Evolutionary conservation across 169 alveolate genomes (phyloP).

Genomic region (Besnoitia besnoiti): DNA sequence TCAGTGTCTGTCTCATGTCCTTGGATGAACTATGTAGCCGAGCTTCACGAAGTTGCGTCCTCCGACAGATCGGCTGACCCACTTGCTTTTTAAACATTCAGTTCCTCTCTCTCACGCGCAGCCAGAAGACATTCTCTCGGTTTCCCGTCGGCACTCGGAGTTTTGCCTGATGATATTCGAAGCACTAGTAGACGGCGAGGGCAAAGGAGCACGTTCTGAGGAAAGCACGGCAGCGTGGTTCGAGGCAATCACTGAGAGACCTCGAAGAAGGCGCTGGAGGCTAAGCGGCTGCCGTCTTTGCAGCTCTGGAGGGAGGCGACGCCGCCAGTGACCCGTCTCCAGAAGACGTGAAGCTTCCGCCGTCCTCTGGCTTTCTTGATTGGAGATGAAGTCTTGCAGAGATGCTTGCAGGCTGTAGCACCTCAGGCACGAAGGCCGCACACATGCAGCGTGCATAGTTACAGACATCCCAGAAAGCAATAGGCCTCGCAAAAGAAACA

Average conservation of each 20-base stretch:
- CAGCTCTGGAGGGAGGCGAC: neutral
- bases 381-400: neutral
- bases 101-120: too few relatives aligned
- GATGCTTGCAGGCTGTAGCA: conserved; percentile 8
- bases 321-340: neutral
- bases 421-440: neutral
- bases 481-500: too few relatives aligned
- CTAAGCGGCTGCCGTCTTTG: neutral
- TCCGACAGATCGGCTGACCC: too few relatives aligned
- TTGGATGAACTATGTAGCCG: too few relatives aligned
- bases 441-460: too few relatives aligned
- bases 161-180: neutral
- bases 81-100: too few relatives aligned
- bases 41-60: too few relatives aligned
- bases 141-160: neutral
- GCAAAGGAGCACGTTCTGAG: neutral
- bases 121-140: neutral
- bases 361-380: neutral
- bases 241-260: neutral
- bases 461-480: too few relatives aligned
- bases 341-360: neutral
- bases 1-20: too few relatives aligned
- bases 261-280: neutral
- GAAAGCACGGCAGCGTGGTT: neutral
- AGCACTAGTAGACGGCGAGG: neutral